Percentiles rank a stretch among this genome's conserved stretches.
These are phyloP conservation scores for Talaromyces islandicus DNA, from an alignment of 2,329 filamentous ascomycete genomes.

Conservation along the genomic window DNA sequence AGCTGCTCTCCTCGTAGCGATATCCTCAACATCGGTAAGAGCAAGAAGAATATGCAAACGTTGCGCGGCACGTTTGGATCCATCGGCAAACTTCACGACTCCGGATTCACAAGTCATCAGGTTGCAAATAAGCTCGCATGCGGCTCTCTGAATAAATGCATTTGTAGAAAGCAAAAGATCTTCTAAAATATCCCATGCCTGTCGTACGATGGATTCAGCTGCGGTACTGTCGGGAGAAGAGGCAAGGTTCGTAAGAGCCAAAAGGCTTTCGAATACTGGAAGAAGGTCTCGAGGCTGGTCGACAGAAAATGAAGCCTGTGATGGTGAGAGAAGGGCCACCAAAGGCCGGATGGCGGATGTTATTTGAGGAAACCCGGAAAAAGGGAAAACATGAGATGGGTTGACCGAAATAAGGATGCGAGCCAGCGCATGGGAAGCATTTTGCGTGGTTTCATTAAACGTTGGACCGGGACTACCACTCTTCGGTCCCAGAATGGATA, in stretches of 20 bases:
- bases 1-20: slow-evolving; percentile 71
- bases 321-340: slow-evolving; percentile 63
- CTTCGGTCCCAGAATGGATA: slow-evolving; percentile 56
- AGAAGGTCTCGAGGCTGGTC: slow-evolving; percentile 66
- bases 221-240: slow-evolving; percentile 47
- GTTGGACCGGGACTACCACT: slow-evolving; percentile 24
- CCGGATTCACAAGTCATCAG: slow-evolving; percentile 49
- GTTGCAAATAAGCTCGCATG: slow-evolving; percentile 88
- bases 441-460: slow-evolving; percentile 42
- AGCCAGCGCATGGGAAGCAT: slow-evolving; percentile 72
- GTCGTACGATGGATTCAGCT: slow-evolving; percentile 67
- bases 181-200: slow-evolving; percentile 70
- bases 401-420: slow-evolving; percentile 83
- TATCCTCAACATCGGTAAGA: slow-evolving; percentile 78
- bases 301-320: slow-evolving; percentile 49
- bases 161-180: slow-evolving; percentile 77
- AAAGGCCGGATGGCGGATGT: slow-evolving; percentile 79
- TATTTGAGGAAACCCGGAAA: slow-evolving; percentile 63
- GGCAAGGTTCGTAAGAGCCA: slow-evolving; percentile 90
- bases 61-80: slow-evolving; percentile 60
- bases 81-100: slow-evolving; percentile 44
- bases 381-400: slow-evolving; percentile 76
- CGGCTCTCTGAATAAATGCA: slow-evolving; percentile 68
- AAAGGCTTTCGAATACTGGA: slow-evolving; percentile 81
- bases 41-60: slow-evolving; percentile 80